Evolutionary conservation across 1,284 basidiomycete genomes (phyloP).

Genomic region (Ganoderma leucocontextum): DNA sequence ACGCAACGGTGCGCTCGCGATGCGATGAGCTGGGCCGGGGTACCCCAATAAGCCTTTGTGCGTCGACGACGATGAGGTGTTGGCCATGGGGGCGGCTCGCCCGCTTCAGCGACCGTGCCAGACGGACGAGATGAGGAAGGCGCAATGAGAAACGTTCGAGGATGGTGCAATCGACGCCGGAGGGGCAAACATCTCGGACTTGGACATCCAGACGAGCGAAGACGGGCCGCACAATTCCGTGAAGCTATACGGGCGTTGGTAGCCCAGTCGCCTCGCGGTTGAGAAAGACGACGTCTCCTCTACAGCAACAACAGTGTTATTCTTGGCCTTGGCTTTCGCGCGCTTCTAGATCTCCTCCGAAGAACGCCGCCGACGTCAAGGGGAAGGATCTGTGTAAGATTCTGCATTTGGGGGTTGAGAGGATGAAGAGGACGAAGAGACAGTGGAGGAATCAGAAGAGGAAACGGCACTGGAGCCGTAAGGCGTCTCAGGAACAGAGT

Average conservation of each 20-base stretch:
- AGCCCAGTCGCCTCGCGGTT: slow-evolving; percentile 10
- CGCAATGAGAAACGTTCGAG: not conserved
- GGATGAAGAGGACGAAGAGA: slow-evolving; percentile 8
- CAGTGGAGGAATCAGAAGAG: slow-evolving; percentile 10
- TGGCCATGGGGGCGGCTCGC: slow-evolving; percentile 9
- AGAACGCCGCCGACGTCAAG: slow-evolving; percentile 5
- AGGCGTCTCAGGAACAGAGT: slow-evolving; percentile 15
- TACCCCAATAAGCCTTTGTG: slow-evolving; percentile 11
- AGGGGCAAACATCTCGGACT: slow-evolving; percentile 30
- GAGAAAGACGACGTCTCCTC: slow-evolving; percentile 22
- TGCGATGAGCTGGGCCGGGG: slow-evolving; percentile 17
- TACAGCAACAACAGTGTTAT: not conserved
- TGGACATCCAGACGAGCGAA: slow-evolving; percentile 35
- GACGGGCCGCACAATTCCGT: slow-evolving; percentile 40
- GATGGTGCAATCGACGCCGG: slow-evolving; percentile 26
- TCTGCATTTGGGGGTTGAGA: slow-evolving; percentile 3
- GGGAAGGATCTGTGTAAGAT: not conserved
- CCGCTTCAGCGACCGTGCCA: not conserved
- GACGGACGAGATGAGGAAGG: slow-evolving; percentile 8
- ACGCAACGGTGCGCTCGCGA: slow-evolving; percentile 24
- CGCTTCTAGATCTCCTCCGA: slow-evolving; percentile 8
- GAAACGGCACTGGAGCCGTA: not conserved
- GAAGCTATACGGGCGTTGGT: slow-evolving; percentile 34
- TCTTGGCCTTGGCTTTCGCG: slow-evolving; percentile 1
- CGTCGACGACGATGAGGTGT: slow-evolving; percentile 9